These are phyloP conservation scores for Yamadazyma spencermartinsiae DNA, from an alignment of 1,139 yeast species.

Conservation along the genomic window DNA sequence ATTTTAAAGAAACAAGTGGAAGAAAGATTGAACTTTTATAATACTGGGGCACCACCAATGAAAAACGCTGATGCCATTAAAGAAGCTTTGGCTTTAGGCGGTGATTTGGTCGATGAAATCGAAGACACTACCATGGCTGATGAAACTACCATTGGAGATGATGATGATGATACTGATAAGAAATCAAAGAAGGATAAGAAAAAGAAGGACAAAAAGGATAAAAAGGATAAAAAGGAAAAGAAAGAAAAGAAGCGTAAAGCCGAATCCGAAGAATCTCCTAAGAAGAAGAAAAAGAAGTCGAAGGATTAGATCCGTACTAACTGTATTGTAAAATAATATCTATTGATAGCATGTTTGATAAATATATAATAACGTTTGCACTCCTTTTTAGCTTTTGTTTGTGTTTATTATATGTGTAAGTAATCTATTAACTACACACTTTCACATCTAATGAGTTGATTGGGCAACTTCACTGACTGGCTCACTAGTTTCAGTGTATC, in stretches of 20 bases:
- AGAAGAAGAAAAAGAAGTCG: constrained; percentile 52
- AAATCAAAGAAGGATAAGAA: constrained; percentile 58
- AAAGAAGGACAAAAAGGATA: constrained; percentile 54
- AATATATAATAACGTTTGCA: constrained; percentile 7
- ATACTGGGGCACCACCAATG: constrained; percentile 95
- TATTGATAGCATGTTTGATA: constrained; percentile 13
- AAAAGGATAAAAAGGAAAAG: constrained; percentile 56
- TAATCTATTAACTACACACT: too few relatives aligned
- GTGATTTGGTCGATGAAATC: constrained; percentile 37
- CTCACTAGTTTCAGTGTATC: constrained; percentile 6
- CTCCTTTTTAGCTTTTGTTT: too few relatives aligned
- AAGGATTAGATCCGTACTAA: constrained; percentile 29
- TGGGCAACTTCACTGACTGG: constrained; percentile 2
- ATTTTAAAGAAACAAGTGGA: constrained; percentile 95
- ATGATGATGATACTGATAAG: constrained; percentile 32
- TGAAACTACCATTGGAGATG: constrained; percentile 23
- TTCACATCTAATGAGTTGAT: constrained; percentile 1
- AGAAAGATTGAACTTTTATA: constrained; percentile 94
- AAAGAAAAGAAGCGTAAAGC: constrained; percentile 54
- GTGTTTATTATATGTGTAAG: too few relatives aligned
- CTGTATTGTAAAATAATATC: constrained; percentile 9
- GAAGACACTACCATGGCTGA: constrained; percentile 15
- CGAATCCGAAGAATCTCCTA: constrained; percentile 46
- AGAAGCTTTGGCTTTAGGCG: constrained; percentile 77
- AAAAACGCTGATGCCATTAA: constrained; percentile 93